Evolutionary conservation across 2,329 filamentous ascomycete genomes (phyloP), one percentile per base, ranked within the genome.

Genomic region (Colletotrichum somersetense): DNA sequence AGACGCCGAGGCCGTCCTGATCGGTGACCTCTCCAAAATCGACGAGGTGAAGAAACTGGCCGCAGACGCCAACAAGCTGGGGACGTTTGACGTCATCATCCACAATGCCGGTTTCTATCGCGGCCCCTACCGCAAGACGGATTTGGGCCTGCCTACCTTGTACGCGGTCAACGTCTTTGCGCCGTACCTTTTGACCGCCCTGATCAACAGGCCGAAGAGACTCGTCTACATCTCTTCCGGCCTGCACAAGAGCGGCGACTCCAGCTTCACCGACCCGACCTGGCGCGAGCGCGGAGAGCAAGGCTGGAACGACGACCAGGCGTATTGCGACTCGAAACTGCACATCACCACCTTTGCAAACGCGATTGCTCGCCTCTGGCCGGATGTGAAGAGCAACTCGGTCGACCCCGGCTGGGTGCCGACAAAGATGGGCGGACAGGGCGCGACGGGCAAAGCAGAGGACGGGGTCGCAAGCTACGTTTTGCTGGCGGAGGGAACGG

Each of bases 81-180:
- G 85, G 0, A 80, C 82, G 0, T 90, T 87, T 76, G 89, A 91
- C 76, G 82, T 83, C 33, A 81, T 91, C 18, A 82, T 91, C 23
- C 88, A 90, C 80, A 91, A 90, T 72, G 89, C 89, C 0, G 88
- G 87, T 3, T 74, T 88, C 33, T 85, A 84, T 67, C 78, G 78
- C 40, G 84, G 84, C 20, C 74, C 16, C 63, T 76, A 30, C 53
- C 82, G 79, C 76, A 64, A 84, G 40, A 77, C 77, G n/a, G 77
- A 73, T 48, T 8, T 71, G 8, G 67, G 77, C 2, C 73, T 88
- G 30, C 84, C 87, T 0, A 81, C 82, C 1, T 80, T 89, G 1
- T 87, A 89, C 59, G 83, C 86, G 0, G 87, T 89, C 57, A 91
- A 91, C 75, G 87, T 84, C 0, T 75, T 91, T 0, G 88, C 89